These are phyloP conservation scores for Mimosa pudica DNA, from an alignment of 306 rosid genomes.

Conservation along the genomic window DNA sequence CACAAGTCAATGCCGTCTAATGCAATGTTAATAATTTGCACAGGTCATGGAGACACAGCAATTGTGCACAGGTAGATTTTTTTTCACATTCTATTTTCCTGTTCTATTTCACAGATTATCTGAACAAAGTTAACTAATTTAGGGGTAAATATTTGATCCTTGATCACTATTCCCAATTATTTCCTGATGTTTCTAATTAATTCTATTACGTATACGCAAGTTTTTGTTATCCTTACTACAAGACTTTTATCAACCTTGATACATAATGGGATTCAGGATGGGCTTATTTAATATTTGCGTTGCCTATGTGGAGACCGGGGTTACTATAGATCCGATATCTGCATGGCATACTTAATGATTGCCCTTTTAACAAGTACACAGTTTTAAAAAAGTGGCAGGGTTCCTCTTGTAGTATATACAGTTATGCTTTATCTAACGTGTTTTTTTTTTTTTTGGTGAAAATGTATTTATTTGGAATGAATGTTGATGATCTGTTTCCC, in stretches of 20 bases:
- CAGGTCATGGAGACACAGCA: slow-evolving; percentile 96
- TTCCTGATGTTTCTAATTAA: neutral
- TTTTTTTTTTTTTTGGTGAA: neutral
- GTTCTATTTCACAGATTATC: neutral
- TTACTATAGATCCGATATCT: neutral
- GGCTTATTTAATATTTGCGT: slow-evolving; percentile 7
- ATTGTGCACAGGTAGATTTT: slow-evolving; percentile 76
- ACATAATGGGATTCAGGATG: neutral
- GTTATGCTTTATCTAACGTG: neutral
- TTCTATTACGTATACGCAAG: slow-evolving; percentile 11
- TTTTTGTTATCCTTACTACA: neutral
- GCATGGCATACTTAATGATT: neutral
- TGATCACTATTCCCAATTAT: slow-evolving; percentile 7
- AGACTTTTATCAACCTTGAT: neutral
- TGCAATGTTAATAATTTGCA: slow-evolving; percentile 85
- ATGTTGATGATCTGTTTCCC: slow-evolving; percentile 22
- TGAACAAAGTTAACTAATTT: neutral
- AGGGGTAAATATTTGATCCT: slow-evolving; percentile 9
- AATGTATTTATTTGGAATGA: neutral
- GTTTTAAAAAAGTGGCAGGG: neutral
- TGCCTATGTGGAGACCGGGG: neutral
- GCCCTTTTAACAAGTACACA: neutral
- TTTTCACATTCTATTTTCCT: slow-evolving; percentile 19
- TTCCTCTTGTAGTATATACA: neutral
- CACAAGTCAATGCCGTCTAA: slow-evolving; percentile 65